Percentiles rank a stretch among this genome's conserved stretches.
phyloP scores from a whole-genome alignment of 495 filamentous ascomycete genomes.

The Podospora anserina region DNA sequence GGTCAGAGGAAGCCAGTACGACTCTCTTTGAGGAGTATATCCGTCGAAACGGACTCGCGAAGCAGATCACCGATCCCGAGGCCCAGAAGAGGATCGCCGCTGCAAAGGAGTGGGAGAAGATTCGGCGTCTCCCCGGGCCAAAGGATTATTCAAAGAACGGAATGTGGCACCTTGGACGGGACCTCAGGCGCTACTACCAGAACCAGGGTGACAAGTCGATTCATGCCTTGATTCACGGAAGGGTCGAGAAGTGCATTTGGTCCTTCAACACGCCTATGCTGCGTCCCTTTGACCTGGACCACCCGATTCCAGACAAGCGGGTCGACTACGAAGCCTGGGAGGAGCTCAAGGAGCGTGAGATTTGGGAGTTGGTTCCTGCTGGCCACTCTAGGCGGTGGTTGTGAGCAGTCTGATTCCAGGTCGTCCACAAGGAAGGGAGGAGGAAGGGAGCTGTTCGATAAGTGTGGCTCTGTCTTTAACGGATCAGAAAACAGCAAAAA shows the following conservation, averaged over 20 bases:
- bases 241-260: background rate
- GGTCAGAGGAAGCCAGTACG: background rate
- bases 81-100: background rate
- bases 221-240: background rate
- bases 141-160: background rate
- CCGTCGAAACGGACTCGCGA: background rate
- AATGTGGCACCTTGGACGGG: background rate
- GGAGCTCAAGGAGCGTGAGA: too few relatives aligned
- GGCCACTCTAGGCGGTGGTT: too few relatives aligned
- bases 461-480: too few relatives aligned
- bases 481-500: too few relatives aligned
- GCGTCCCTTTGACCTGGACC: slow-evolving; percentile 12
- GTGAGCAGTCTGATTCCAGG: too few relatives aligned
- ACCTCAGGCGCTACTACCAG: background rate
- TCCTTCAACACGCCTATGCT: slow-evolving; percentile 1
- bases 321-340: background rate
- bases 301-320: slow-evolving; percentile 1
- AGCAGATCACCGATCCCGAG: background rate
- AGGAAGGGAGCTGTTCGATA: too few relatives aligned
- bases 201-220: background rate
- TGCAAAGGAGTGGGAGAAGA: background rate
- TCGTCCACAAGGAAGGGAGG: too few relatives aligned
- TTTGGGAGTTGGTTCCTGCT: too few relatives aligned
- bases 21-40: background rate
- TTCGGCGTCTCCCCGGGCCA: too few relatives aligned